Evolutionary conservation across 176 grass and related monocot species (phyloP).

Genomic region (Oryza glaberrima): DNA sequence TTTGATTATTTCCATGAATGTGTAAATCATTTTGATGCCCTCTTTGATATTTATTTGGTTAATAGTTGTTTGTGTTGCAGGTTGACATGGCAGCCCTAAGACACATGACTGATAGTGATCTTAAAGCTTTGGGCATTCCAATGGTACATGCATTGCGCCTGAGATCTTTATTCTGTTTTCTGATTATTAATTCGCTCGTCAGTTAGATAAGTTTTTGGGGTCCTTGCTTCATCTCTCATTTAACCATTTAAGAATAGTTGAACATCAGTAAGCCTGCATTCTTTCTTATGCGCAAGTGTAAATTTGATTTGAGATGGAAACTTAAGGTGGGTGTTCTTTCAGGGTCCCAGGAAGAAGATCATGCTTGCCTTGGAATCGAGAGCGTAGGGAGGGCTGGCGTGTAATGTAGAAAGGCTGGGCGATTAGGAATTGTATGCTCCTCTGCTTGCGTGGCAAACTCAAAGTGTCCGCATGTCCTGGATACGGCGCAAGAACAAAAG

Average conservation of each 20-base stretch:
- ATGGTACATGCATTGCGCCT: conserved; percentile 62
- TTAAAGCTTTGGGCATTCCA: conserved; percentile 91
- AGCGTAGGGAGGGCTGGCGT: conserved; percentile 48
- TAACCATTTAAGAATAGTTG: background rate
- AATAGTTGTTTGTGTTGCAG: conserved; percentile 49
- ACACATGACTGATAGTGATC: conserved; percentile 96
- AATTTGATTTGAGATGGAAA: background rate
- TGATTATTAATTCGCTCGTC: background rate
- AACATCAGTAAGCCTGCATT: background rate
- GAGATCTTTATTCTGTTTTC: conserved; percentile 12
- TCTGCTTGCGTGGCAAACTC: conserved; percentile 29
- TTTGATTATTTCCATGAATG: conserved; percentile 41
- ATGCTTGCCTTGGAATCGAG: conserved; percentile 81
- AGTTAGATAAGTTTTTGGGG: background rate
- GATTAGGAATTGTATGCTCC: conserved; percentile 40
- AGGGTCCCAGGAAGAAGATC: conserved; percentile 99
- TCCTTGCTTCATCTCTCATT: background rate
- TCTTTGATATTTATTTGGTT: conserved; percentile 33
- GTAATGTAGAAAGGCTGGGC: conserved; percentile 42
- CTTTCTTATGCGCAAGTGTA: background rate
- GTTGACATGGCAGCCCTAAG: conserved; percentile 94
- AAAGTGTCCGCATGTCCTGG: background rate
- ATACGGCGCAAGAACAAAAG: background rate
- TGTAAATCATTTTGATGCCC: background rate
- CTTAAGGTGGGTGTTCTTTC: conserved; percentile 31